A percentile compares a stretch with the other conserved stretches of the same genome.
These are phyloP conservation scores for Zygoascus bituminiphila DNA, from an alignment of 805 yeast genomes.

Conservation along the genomic window DNA sequence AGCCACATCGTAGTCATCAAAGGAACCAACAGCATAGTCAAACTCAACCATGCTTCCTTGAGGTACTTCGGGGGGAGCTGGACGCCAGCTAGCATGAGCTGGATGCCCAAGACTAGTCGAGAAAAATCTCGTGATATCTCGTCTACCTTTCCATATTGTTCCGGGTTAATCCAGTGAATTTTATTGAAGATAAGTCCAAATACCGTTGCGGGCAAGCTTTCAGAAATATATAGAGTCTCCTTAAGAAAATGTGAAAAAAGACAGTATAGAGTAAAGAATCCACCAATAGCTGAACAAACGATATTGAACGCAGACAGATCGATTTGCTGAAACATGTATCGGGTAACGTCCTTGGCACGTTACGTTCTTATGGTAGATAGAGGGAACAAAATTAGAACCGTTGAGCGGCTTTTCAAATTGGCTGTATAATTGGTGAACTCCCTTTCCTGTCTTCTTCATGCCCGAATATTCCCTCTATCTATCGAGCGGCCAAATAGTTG, in stretches of 20 bases:
- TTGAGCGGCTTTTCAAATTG: no score
- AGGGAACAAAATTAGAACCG: no score
- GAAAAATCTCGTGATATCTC: conserved; percentile 50
- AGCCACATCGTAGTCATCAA: conserved; percentile 70
- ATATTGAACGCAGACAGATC: conserved; percentile 28
- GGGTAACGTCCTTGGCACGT: no score
- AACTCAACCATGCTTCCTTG: conserved; percentile 49
- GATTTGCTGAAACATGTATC: conserved; percentile 2
- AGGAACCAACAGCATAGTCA: conserved; percentile 51
- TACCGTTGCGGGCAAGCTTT: conserved; percentile 56
- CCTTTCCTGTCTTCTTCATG: no score
- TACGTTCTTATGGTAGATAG: no score
- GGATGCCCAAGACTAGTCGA: conserved; percentile 59
- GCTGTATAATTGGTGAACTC: no score
- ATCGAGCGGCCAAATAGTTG: no score
- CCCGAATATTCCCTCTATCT: no score
- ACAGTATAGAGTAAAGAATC: conserved; percentile 50
- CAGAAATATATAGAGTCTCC: conserved; percentile 53
- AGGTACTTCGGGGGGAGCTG: conserved; percentile 64
- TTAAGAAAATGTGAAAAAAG: conserved; percentile 50
- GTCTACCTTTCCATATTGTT: conserved; percentile 40
- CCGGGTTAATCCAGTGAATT: conserved; percentile 49
- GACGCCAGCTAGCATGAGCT: conserved; percentile 64
- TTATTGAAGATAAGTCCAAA: conserved; percentile 55
- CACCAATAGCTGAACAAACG: conserved; percentile 53